Base-by-base conservation (phyloP, 2,329 filamentous ascomycete species). In the Colletotrichum musicola region DNA sequence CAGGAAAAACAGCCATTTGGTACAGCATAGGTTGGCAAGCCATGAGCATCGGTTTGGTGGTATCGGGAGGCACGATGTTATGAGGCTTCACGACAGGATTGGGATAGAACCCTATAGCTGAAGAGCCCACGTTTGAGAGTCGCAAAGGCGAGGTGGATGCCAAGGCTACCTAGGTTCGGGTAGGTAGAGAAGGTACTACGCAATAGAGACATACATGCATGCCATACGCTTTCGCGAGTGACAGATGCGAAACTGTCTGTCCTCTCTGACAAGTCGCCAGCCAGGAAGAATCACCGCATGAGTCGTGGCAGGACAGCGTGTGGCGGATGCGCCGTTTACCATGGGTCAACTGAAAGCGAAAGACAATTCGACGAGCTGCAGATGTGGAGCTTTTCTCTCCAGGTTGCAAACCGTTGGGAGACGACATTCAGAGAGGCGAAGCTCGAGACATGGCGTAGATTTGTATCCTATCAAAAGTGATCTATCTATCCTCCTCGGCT, bases 1-100 rank as follows among this genome's bases (percentile, higher is more conserved):
- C n/a, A 49, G 22, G 9, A n/a, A 35, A 53, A 59, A 51, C 22
- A 44, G 49, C 30, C 30, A 50, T 50, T 62, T 38, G 53, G 40
- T 50, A 44, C 50, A 60, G 35, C 44, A 63, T 30, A 18, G 40
- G 40, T 42, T 42, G 30, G 30, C 30, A 46, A 47, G 30, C 30
- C 47, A 63, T 50, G 51, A 47, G 25, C 44, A 63, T 30, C 22
- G 40, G 40, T 42, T 14, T 22, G 53, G 53, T 53, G 40, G 53
- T 42, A 53, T 35, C 7, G 53, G 27, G 18, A 57, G 61, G 54
- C 64, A 58, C 47, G 61, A 58, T 53, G 60, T 58, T 57, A 68
- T 47, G 64, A 68, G 64, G 47, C 64, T 54, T 64, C 60, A 58
- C 40, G 58, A 64, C 60, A 38, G 46, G 58, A 51, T 54, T 27